A percentile compares a stretch with the other conserved stretches of the same genome.
Conservation (phyloP, 2,329 filamentous ascomycete species). For the Calonectria henricotiae region DNA sequence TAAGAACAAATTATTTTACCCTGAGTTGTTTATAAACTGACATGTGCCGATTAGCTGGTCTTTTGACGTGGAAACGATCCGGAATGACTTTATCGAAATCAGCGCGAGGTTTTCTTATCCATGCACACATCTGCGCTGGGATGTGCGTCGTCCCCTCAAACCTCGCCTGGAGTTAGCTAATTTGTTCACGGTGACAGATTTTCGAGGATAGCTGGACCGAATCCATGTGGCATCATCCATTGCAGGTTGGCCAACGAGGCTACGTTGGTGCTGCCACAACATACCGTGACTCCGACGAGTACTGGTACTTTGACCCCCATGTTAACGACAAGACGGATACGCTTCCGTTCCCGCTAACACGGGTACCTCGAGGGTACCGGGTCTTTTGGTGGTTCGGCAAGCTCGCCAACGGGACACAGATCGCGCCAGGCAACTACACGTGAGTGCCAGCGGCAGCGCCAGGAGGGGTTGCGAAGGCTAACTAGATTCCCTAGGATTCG, state of each 20-base stretch:
- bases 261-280: conserved; percentile 64
- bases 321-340: conserved; percentile 60
- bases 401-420: conserved; percentile 61
- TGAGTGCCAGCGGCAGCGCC: conserved; percentile 42
- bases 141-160: conserved; percentile 50
- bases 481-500: conserved; percentile 56
- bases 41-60: conserved; percentile 52
- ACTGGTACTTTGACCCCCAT: conserved; percentile 57
- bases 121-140: conserved; percentile 58
- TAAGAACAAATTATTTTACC: conserved; percentile 30
- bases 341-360: conserved; percentile 58
- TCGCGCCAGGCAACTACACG: conserved; percentile 62
- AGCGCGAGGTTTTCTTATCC: conserved; percentile 54
- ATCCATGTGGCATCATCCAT: conserved; percentile 62
- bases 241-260: conserved; percentile 57
- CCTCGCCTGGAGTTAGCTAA: neutral
- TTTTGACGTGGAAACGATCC: conserved; percentile 52
- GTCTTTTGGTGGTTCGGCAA: conserved; percentile 63
- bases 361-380: conserved; percentile 55
- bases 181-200: conserved; percentile 52
- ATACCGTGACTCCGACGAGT: conserved; percentile 56
- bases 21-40: conserved; percentile 10
- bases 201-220: conserved; percentile 61
- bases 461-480: conserved; percentile 22
- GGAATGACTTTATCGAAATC: conserved; percentile 55